These are phyloP conservation scores for Linnemannia elongata DNA, from an alignment of 192 early-diverging fungal species.

Conservation along the genomic window DNA sequence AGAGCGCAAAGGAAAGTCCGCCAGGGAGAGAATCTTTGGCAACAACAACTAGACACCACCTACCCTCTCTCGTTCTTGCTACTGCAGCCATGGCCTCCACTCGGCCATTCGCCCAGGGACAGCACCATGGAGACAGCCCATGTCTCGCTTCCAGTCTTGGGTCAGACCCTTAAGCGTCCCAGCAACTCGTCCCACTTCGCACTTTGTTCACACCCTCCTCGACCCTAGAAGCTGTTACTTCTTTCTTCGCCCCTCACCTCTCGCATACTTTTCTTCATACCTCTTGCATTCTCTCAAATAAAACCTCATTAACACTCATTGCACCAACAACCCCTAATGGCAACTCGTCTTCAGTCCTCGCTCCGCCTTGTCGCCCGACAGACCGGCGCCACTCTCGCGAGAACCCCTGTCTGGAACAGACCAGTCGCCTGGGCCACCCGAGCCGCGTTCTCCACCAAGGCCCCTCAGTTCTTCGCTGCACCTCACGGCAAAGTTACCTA, in stretches of 20 bases:
- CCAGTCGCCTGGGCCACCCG: not conserved
- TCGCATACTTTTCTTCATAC: not conserved
- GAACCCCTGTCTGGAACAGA: not conserved
- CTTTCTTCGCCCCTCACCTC: not conserved
- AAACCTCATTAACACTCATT: not conserved
- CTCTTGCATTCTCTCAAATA: not conserved
- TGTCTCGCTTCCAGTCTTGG: not conserved
- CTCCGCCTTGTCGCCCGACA: not conserved
- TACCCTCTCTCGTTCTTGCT: not conserved
- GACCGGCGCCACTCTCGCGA: not conserved
- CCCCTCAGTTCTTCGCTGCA: not conserved
- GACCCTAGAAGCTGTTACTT: too few relatives aligned
- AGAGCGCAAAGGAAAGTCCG: slow-evolving; percentile 36
- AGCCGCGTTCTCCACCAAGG: slow-evolving; percentile 15
- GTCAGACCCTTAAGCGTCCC: not conserved
- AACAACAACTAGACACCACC: not conserved
- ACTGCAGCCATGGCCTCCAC: not conserved
- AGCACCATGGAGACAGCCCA: not conserved
- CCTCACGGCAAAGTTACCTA: slow-evolving; percentile 15
- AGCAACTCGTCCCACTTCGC: not conserved
- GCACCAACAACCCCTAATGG: not conserved
- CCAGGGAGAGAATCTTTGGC: slow-evolving; percentile 32
- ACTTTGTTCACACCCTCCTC: not conserved
- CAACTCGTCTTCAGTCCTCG: slow-evolving; percentile 10
- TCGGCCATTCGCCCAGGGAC: not conserved